Percentiles rank a stretch among this genome's conserved stretches.
phyloP scores from a whole-genome alignment of 371 early-diverging fungal species.

The Apophysomyces sp. region DNA sequence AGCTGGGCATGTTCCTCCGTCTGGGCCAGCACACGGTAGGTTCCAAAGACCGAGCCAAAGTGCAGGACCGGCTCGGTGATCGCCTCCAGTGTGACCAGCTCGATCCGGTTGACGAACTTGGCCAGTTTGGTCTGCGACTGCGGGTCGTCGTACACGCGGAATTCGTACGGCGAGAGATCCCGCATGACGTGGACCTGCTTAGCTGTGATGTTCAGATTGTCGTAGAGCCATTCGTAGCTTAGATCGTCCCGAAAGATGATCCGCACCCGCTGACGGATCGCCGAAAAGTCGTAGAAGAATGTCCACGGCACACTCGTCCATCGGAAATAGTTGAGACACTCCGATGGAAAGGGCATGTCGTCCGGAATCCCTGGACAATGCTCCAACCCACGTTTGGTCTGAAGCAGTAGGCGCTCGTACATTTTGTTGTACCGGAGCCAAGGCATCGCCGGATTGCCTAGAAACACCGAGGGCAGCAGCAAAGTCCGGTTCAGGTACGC shows the following conservation, averaged over 20 bases:
- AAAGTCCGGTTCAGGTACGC: slow-evolving; percentile 57
- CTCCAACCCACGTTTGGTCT: slow-evolving; percentile 57
- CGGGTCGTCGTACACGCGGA: slow-evolving; percentile 52
- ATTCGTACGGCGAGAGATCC: slow-evolving; percentile 54
- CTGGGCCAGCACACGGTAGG: slow-evolving; percentile 51
- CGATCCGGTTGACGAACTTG: slow-evolving; percentile 40
- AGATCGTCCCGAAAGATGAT: slow-evolving; percentile 40
- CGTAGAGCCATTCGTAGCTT: slow-evolving; percentile 40
- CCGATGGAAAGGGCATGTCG: slow-evolving; percentile 46
- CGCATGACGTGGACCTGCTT: slow-evolving; percentile 40
- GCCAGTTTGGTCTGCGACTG: slow-evolving; percentile 41
- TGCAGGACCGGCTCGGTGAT: slow-evolving; percentile 47
- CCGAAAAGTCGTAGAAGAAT: slow-evolving; percentile 52
- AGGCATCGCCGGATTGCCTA: slow-evolving; percentile 59
- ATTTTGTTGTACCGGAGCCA: slow-evolving; percentile 55
- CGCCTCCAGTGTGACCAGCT: slow-evolving; percentile 38
- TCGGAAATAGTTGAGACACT: slow-evolving; percentile 56
- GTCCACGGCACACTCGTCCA: slow-evolving; percentile 63
- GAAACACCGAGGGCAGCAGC: slow-evolving; percentile 54
- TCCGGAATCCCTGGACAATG: slow-evolving; percentile 43
- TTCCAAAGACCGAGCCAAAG: slow-evolving; percentile 59
- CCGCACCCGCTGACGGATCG: slow-evolving; percentile 27
- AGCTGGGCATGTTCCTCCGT: slow-evolving; percentile 35
- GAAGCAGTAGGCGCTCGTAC: slow-evolving; percentile 53
- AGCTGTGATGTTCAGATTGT: slow-evolving; percentile 11